Conservation (phyloP, 352 stramenopile genomes). For the Blastocystis sp. region DNA sequence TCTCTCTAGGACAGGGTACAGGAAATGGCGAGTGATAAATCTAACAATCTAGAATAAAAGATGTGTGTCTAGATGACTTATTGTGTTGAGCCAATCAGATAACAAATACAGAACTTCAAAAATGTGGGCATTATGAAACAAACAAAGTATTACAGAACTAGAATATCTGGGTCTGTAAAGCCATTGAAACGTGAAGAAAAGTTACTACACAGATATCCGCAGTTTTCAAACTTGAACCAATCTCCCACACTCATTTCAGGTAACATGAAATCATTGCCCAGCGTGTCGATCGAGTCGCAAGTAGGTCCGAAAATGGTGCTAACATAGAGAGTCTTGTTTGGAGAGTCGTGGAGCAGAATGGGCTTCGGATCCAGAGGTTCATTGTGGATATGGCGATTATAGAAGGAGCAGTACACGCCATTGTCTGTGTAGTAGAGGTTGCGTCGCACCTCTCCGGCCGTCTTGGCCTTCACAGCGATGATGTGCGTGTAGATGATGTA, state of each 20-base stretch:
- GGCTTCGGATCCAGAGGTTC: neutral
- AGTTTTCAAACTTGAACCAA: conserved; percentile 48
- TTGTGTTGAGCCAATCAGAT: too few species aligned
- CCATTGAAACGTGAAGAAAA: conserved; percentile 50
- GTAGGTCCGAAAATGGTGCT: conserved; percentile 47
- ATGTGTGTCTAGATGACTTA: too few species aligned
- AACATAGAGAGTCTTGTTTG: neutral
- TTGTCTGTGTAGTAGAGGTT: conserved; percentile 55
- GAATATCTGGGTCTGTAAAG: conserved; percentile 39
- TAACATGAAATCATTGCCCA: conserved; percentile 18
- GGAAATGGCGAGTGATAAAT: too few species aligned
- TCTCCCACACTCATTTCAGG: conserved; percentile 47
- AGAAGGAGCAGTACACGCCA: conserved; percentile 59
- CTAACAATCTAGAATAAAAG: too few species aligned
- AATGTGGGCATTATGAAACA: too few species aligned
- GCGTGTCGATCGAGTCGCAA: conserved; percentile 53
- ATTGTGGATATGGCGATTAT: conserved; percentile 2
- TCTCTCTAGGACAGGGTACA: neutral
- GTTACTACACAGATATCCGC: conserved; percentile 42
- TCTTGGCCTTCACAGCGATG: conserved; percentile 54
- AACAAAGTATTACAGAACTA: neutral
- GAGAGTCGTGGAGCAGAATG: neutral
- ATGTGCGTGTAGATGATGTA: conserved; percentile 41
- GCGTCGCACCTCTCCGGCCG: neutral
- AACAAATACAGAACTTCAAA: too few species aligned